Evolutionary conservation across 106 monocot species (phyloP), one percentile per base, ranked within the genome.

Genomic region (Dendrobium chrysotoxum): DNA sequence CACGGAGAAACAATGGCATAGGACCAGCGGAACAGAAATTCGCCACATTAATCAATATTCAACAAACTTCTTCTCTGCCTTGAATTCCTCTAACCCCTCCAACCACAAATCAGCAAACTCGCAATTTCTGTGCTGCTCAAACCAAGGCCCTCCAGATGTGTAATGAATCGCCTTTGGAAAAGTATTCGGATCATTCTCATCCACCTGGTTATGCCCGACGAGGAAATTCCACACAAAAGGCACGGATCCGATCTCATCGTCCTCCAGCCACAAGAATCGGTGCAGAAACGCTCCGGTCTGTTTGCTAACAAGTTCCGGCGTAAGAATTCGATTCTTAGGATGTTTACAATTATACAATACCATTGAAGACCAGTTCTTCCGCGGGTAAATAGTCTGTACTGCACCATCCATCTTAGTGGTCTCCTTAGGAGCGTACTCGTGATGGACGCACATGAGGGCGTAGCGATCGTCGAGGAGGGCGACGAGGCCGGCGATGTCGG

Each of bases 321-420:
- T 84, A 25, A 89, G 79, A 15, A 70, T 75, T 54, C 18, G 17
- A 81, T 89, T 86, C 80, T 89, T 86, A 72, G 91, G 93, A 82
- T 94, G 93, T 4, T 23, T 84, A 72, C 91, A 94, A 76, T 94
- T 93, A 87, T 94, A 94, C 75, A 94, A 80, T 25, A 94, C 94
- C 89, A 94, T 89, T 21, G 91, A 91, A 17, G 91, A 91, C 91
- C 94, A 94, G 88, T 94, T 94, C 88, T 94, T 94, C 54, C 91
- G 80, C 13, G 94, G 94, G 81, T 94, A 94, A 77, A 85, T 76
- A 7, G 91, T 91, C 89, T 94, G 94, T 77, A 91, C 81, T 5
- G 68, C 89, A 12, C 89, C 86, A 50, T 89, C 89, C 89, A 89
- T 89, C 84, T 89, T 89, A 10, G 82, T 82, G 1, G 79, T 73